Base-by-base conservation (phyloP, 768 basidiomycete species). In the Mycena alexandri region DNA sequence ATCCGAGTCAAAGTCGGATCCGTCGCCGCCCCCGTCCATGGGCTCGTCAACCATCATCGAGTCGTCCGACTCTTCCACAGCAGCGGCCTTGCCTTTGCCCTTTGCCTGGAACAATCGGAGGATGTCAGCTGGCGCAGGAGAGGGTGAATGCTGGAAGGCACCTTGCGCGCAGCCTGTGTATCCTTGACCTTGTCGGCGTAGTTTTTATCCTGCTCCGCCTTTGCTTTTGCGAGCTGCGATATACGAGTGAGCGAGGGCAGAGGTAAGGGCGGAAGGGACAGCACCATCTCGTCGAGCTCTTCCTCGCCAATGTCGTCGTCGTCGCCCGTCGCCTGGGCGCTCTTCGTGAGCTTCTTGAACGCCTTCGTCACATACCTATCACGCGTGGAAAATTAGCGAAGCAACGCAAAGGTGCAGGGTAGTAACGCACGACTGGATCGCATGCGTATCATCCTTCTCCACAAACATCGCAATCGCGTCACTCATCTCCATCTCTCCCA, bases 391-490 rank as follows among this genome's bases (percentile, higher is more conserved):
- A 59, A 47, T 58, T 61, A 38, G 59, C 48, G 29, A 43, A 38
- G 34, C 43, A 46, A 7, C 46, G 34, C 56, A 21, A 38, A 36
- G 19, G 7, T 33, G 34, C 11, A 12, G 38, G n/a, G 5, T 24
- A 16, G 16, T 1, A n/a, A 86, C 92, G 71, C 70, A 96, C 95
- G 83, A 86, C 70, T 90, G 87, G 75, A 99, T 97, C 11, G 97
- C 95, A 81, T 96, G 93, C 33, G 88, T 90, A 77, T 98, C 96
- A 74, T 98, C 97, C 84, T 99, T 99, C 78, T 98, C 96, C 65
- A 99, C 96, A 79, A 93, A 99, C 79, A 91, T 86, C 82, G 94
- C 91, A 58, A 99, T 96, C 8, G 98, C 98, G 76, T 96, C 93
- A 44, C 90, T 91, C 92, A 99, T 93, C 25, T 92, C 95, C 46